phyloP scores from a whole-genome alignment of 164 flowering plant genomes.

The Cinnamomum micranthum region DNA sequence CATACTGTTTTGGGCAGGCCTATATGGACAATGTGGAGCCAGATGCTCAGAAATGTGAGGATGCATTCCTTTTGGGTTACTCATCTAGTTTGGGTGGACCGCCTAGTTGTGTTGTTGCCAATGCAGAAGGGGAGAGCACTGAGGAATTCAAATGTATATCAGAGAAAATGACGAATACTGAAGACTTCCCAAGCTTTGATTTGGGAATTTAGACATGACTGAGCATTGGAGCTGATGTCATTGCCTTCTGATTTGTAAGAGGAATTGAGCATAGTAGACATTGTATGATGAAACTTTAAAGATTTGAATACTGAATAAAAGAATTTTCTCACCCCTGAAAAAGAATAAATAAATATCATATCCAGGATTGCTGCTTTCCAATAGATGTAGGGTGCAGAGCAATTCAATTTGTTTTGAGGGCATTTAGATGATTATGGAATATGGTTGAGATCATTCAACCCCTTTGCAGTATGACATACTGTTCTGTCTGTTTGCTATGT shows the following conservation, averaged over 20 bases:
- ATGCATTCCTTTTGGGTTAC: constrained; percentile 7
- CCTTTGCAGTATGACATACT: no score
- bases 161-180: constrained; percentile 8
- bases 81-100: constrained; percentile 5
- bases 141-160: constrained; percentile 11
- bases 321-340: no score
- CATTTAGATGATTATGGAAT: no score
- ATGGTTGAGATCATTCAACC: no score
- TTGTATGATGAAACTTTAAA: neutral
- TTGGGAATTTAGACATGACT: constrained; percentile 39
- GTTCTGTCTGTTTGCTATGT: no score
- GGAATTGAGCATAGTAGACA: neutral
- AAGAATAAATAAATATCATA: no score
- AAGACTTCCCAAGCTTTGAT: constrained; percentile 59
- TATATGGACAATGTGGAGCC: constrained; percentile 3
- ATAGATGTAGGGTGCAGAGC: no score
- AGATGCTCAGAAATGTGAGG: constrained; percentile 7
- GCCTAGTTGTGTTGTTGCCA: constrained; percentile 9
- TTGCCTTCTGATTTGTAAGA: neutral
- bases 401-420: no score
- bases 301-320: no score
- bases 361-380: no score
- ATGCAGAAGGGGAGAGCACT: constrained; percentile 3
- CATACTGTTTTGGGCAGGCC: constrained; percentile 13
- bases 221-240: constrained; percentile 1